These are phyloP conservation scores for Penicillium arizonense DNA, from an alignment of 495 filamentous ascomycete species.

Conservation along the genomic window DNA sequence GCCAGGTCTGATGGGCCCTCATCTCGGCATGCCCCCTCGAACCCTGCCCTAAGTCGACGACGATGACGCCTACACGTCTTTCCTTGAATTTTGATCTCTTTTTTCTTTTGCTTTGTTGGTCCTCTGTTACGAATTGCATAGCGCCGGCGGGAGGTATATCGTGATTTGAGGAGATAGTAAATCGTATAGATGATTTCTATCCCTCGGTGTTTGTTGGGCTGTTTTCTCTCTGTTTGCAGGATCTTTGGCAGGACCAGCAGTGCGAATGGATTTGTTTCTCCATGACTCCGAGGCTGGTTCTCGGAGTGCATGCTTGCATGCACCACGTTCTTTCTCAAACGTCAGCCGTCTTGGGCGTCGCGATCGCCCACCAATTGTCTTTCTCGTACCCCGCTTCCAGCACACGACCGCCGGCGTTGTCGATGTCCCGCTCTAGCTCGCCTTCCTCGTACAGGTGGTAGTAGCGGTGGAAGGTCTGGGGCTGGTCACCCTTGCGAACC, in stretches of 20 bases:
- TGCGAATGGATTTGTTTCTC: conserved; percentile 6
- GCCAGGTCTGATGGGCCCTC: conserved; percentile 30
- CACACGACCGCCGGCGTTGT: conserved; percentile 70
- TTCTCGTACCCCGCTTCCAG: conserved; percentile 87
- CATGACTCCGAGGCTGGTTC: conserved; percentile 38
- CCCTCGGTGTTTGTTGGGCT: conserved; percentile 19
- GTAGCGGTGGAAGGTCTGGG: conserved; percentile 72
- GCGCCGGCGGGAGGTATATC: conserved; percentile 43
- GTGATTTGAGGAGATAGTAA: conserved; percentile 32
- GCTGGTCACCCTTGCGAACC: conserved; percentile 60
- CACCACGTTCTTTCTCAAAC: background rate
- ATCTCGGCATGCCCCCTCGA: conserved; percentile 38
- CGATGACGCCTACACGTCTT: conserved; percentile 26
- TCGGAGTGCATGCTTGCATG: conserved; percentile 15
- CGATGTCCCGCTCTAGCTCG: conserved; percentile 82
- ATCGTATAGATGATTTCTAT: conserved; percentile 33
- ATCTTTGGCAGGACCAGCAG: conserved; percentile 7
- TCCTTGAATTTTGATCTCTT: conserved; percentile 12
- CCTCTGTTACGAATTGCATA: conserved; percentile 48
- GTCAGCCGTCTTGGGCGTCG: conserved; percentile 29
- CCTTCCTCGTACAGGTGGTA: conserved; percentile 90
- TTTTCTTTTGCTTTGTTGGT: conserved; percentile 24
- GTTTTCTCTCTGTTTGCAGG: conserved; percentile 11
- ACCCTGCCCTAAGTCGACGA: conserved; percentile 38
- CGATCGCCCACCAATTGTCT: conserved; percentile 97